Conservation (phyloP, 129 eudicot species). For the Helichrysum umbraculigerum region DNA sequence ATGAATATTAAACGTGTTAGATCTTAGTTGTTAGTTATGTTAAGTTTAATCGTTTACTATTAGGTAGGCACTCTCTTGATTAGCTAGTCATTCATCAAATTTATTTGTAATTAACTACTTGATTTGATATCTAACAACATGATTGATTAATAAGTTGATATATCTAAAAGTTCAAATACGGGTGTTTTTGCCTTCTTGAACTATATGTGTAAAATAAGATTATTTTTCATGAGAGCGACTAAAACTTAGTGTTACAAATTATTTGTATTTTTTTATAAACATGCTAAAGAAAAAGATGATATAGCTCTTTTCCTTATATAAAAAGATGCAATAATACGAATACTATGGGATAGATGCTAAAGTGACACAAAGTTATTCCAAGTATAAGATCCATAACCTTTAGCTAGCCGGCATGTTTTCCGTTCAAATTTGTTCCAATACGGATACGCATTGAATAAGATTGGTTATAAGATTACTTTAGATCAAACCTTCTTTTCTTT, state of each 20-base stretch:
- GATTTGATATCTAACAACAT: neutral
- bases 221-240: no score
- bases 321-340: neutral
- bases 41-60: neutral
- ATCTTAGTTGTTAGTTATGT: neutral
- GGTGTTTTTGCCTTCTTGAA: no score
- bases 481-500: no score
- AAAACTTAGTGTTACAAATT: no score
- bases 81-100: neutral
- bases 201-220: no score
- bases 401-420: neutral
- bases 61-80: neutral
- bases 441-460: neutral
- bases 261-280: neutral
- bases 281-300: neutral
- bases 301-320: neutral
- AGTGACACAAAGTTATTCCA: neutral
- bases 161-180: neutral
- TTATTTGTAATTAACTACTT: neutral
- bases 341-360: neutral
- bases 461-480: neutral
- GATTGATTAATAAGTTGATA: neutral
- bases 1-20: neutral
- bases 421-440: neutral
- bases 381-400: neutral